phyloP scores from a whole-genome alignment of 1,284 basidiomycete species.

The Coriolopsis trogii region DNA sequence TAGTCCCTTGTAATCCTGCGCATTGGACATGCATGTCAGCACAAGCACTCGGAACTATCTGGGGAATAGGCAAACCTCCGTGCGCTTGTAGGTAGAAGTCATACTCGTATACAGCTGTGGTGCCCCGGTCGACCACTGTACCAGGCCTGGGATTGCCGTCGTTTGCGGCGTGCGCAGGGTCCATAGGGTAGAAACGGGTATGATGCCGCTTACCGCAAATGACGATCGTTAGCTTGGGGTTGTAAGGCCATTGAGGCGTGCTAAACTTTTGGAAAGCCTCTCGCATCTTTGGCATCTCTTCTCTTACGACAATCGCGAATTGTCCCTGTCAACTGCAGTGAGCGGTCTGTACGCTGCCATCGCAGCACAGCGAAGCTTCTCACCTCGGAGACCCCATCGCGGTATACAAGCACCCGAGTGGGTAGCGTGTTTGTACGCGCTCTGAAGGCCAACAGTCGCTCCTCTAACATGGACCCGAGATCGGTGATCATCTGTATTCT shows the following conservation, averaged over 20 bases:
- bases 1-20: slow-evolving; percentile 48
- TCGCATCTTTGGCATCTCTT: slow-evolving; percentile 69
- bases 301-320: slow-evolving; percentile 63
- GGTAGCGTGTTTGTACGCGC: slow-evolving; percentile 54
- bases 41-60: background rate
- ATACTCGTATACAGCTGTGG: slow-evolving; percentile 73
- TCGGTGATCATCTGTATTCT: slow-evolving; percentile 66
- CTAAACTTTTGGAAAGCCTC: slow-evolving; percentile 59
- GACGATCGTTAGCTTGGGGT: slow-evolving; percentile 73
- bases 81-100: slow-evolving; percentile 79
- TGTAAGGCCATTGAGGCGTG: slow-evolving; percentile 49
- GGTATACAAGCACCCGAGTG: slow-evolving; percentile 69
- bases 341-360: background rate
- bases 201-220: slow-evolving; percentile 85
- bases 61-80: slow-evolving; percentile 38
- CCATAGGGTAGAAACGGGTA: slow-evolving; percentile 79
- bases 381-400: slow-evolving; percentile 80
- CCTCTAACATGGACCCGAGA: slow-evolving; percentile 68
- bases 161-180: slow-evolving; percentile 50
- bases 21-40: slow-evolving; percentile 17
- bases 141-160: slow-evolving; percentile 75
- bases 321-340: slow-evolving; percentile 56
- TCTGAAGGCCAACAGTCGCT: slow-evolving; percentile 59
- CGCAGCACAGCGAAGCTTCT: background rate
- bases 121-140: slow-evolving; percentile 70